Conservation (phyloP, 2,329 filamentous ascomycete species). For the Pestalotiopsis sp. region DNA sequence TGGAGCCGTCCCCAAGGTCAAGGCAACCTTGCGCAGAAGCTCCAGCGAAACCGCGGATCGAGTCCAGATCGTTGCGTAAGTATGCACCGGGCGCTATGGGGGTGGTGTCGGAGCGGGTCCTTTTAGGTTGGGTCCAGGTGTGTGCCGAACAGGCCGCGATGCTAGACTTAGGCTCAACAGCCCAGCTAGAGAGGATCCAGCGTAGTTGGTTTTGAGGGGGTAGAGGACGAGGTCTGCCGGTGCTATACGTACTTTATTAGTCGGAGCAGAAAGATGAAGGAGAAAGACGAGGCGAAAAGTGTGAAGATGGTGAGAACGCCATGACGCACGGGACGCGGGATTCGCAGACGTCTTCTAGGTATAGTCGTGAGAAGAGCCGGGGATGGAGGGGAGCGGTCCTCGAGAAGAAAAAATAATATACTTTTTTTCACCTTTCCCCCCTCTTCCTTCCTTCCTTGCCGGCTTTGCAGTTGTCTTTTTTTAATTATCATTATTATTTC, state of each 20-base stretch:
- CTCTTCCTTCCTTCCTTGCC: background rate
- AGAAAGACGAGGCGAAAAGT: background rate
- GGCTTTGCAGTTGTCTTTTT: background rate
- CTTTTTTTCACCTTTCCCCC: background rate
- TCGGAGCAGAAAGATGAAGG: background rate
- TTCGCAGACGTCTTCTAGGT: background rate
- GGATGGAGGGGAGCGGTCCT: background rate
- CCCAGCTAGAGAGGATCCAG: background rate
- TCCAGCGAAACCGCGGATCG: constrained; percentile 4
- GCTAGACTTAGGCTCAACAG: constrained; percentile 1
- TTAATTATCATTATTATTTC: background rate
- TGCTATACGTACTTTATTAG: background rate
- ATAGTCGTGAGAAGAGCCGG: background rate
- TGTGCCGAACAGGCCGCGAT: background rate
- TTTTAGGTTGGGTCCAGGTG: constrained; percentile 9
- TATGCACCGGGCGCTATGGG: constrained; percentile 1
- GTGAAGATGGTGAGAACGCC: constrained; percentile 3
- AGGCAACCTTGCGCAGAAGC: constrained; percentile 26
- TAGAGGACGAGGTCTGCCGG: background rate
- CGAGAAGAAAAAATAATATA: background rate
- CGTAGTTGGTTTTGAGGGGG: background rate
- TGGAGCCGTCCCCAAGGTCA: constrained; percentile 20
- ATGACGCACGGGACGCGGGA: constrained; percentile 10
- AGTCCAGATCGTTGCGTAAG: constrained; percentile 10
- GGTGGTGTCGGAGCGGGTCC: background rate